A percentile compares a stretch with the other conserved stretches of the same genome.
These are phyloP conservation scores for Fusarium neocosmosporiellum DNA, from an alignment of 2,329 filamentous ascomycete species.

Conservation along the genomic window DNA sequence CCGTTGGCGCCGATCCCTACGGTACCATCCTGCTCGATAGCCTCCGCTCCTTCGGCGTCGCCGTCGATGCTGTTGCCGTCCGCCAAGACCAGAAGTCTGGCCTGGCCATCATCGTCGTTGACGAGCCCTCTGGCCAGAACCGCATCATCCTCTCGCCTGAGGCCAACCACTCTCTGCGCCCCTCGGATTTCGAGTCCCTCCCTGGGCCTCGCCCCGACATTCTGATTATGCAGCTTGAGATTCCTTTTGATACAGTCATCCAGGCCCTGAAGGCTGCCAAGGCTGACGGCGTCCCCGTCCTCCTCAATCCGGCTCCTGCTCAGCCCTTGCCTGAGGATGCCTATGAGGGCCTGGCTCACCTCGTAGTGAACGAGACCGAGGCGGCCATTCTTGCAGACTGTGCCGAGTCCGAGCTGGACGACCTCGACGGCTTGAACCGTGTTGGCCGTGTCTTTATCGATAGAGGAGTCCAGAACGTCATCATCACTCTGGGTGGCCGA, in stretches of 20 bases:
- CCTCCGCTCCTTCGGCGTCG: constrained; percentile 71
- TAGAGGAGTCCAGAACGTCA: constrained; percentile 78
- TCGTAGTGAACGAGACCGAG: constrained; percentile 93
- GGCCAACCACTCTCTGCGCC: constrained; percentile 68
- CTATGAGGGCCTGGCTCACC: constrained; percentile 76
- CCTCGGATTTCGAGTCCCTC: constrained; percentile 50
- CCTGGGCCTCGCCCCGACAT: constrained; percentile 64
- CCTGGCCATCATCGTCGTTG: constrained; percentile 80
- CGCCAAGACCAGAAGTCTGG: constrained; percentile 67
- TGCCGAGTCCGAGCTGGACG: constrained; percentile 61
- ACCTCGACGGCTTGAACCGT: constrained; percentile 54
- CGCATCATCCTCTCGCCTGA: constrained; percentile 79
- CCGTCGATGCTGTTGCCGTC: constrained; percentile 64
- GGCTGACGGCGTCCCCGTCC: constrained; percentile 65
- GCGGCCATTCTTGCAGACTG: constrained; percentile 76
- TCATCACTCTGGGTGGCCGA: constrained; percentile 85
- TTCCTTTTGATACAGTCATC: constrained; percentile 74
- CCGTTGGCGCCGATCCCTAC: constrained; percentile 77
- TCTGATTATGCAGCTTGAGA: constrained; percentile 83
- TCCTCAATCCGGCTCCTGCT: constrained; percentile 89
- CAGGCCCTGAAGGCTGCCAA: constrained; percentile 66
- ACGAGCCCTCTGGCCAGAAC: constrained; percentile 78
- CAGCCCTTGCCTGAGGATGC: constrained; percentile 73
- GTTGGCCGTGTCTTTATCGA: constrained; percentile 71
- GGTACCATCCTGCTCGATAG: constrained; percentile 68